Evolutionary conservation across 2,329 filamentous ascomycete species (phyloP).

Genomic region (Fusarium duplospermum): DNA sequence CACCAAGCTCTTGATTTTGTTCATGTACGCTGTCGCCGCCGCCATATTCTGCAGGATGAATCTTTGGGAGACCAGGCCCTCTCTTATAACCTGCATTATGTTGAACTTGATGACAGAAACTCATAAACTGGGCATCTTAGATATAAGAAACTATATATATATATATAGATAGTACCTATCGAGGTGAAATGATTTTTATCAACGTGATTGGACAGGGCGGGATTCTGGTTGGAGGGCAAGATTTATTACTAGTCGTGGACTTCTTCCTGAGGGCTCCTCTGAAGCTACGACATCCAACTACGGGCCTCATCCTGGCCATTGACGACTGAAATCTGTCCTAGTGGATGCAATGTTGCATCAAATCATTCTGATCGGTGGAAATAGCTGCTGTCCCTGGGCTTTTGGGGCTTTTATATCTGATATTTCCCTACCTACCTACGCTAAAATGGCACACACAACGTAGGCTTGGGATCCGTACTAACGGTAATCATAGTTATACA

Average conservation of each 20-base stretch:
- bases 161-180: too few relatives aligned
- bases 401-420: neutral
- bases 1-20: neutral
- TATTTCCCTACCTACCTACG: neutral
- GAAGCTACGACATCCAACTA: neutral
- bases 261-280: neutral
- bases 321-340: neutral
- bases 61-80: neutral
- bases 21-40: neutral
- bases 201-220: too few relatives aligned
- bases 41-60: neutral
- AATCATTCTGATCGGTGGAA: neutral
- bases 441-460: neutral
- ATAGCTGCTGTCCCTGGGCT: neutral
- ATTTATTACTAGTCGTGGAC: neutral
- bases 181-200: too few relatives aligned
- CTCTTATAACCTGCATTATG: too few relatives aligned
- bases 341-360: neutral
- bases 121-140: too few relatives aligned
- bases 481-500: too few relatives aligned
- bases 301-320: neutral
- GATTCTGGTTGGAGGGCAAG: too few relatives aligned
- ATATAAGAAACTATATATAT: too few relatives aligned
- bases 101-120: too few relatives aligned
- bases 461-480: neutral